Evolutionary conservation across 2,329 filamentous ascomycete genomes (phyloP), one percentile per base, ranked within the genome.

Genomic region (Colletotrichum theobromicola): DNA sequence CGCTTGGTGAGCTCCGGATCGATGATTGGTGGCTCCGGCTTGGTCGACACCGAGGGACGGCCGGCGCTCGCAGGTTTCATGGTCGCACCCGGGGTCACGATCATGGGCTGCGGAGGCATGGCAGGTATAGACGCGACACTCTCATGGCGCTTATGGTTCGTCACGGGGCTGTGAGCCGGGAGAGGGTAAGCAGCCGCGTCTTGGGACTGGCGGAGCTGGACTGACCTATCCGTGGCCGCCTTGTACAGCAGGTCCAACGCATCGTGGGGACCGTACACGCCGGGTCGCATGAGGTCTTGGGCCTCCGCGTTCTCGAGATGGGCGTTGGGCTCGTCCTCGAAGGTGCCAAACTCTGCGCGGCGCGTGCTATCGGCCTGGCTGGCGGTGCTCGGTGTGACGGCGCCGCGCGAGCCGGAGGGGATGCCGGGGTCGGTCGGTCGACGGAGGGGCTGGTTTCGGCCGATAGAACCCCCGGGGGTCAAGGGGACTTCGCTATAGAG

Each of bases 221-320:
- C 85, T 80, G 81, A 88, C 88, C 88, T 91, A 81, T 93, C 90
- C 53, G 91, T 93, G 34, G 91, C 95, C 24, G 96, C 96, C 85
- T 98, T 96, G 81, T 97, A 97, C 18, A 98, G 89, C 72, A 98
- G 88, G 82, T 98, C 95, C 62, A 98, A 88, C 28, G 96, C 96
- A 86, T 98, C 96, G 80, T 98, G 96, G 5, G 95, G 95, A 42
- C 95, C 96, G 83, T 96, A 98, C 58, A 98, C 92, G 78, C 95
- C 94, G 70, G 86, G 88, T 35, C 91, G 86, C 91, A 93, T 93
- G 72, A 93, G 90, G 10, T 88, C 87, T 80, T 90, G 90, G 26
- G 91, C 91, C 83, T 93, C 91, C 7, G 91, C 84, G 79, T 93
- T 93, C 81, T 93, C 91, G 26, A 93, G 82, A 64, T 90, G 91